Base-by-base conservation (phyloP, 768 basidiomycete genomes). In the Boletus edulis region DNA sequence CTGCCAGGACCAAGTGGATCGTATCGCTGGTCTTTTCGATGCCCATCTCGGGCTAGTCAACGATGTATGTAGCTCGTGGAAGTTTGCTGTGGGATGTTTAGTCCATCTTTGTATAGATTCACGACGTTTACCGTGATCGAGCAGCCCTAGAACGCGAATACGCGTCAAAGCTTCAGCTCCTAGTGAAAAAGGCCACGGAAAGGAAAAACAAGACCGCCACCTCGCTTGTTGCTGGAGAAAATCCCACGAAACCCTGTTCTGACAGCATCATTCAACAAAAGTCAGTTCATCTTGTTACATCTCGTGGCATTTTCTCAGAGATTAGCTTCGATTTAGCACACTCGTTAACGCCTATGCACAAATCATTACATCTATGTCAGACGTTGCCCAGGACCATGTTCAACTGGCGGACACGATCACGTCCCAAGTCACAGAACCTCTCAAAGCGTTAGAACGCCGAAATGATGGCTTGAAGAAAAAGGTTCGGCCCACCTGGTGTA, bases 81-180 rank as follows among this genome's bases (percentile, higher is more conserved):
- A 29, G 17, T n/a, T 40, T 14, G 18, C 20, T 27, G 51, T 40
- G 29, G 29, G 39, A 56, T 35, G 32, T 32, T 48, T 17, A 58
- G 31, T 13, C n/a, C 13, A 46, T 54, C 43, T 51, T 49, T 49
- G 3, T 44, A 41, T 57, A 92, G 91, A 80, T 89, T 50, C 82
- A 87, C 54, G 89, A 92, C 43, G 61, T 93, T 47, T 86, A 89
- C 64, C 75, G 76, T 41, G 86, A 86, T 48, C 80, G 85, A 43
- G 83, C 75, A 11, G 78, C 75, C 8, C 73, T 93, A 12, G 91
- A 94, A 69, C 82, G 86, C 49, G 91, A 94, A 66, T 93, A 91
- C 66, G 87, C 89, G 0, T 66, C 71, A 24, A 91, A 88, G 66
- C 75, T 94, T 11, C 84, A 86, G 63, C 69, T 75, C 15, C 69